Base-by-base conservation (phyloP, 2,329 filamentous ascomycete species). In the Trichophyton mentagrophytes region DNA sequence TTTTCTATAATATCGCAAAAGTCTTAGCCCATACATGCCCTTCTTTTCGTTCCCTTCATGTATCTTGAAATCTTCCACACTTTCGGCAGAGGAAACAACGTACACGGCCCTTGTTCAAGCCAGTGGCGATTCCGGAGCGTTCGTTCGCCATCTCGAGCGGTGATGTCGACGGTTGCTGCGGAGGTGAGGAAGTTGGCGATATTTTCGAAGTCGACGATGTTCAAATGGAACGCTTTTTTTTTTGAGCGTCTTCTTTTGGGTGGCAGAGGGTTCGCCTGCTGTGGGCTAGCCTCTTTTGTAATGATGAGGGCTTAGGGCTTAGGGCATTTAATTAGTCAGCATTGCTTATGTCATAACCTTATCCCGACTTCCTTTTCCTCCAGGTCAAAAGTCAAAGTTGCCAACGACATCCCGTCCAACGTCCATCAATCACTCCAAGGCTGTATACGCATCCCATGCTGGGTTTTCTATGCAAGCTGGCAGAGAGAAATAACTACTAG, bases 71-170 rank as follows among this genome's bases (percentile, higher is more conserved):
- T 36, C 25, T 2, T 36, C 20, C 22, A 25, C 30, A 38, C 33
- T 42, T 36, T 44, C 13, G 20, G n/a, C 33, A 15, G 38, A 17
- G 47, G 46, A 53, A 38, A 20, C 17, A 36, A 85, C 83, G 73
- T 84, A 86, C 84, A 75, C 85, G 82, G 74, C 84, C 84, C 71
- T 79, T 79, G 77, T 86, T 86, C 71, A 84, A 74, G 73, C 84
- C 84, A 72, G 81, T 74, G 74, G 79, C 77, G 73, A 86, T 76
- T 71, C 78, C 78, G 72, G 75, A 74, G 67, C 75, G 75, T 74
- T 79, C 76, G 69, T 77, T 76, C 65, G 77, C 76, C 78, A 79
- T 79, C 70, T 72, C 74, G 73, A 74, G 68, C 68, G 69, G 64
- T 65, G 62, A 62, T 64, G 63, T 63, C 64, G 64, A 61, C 62